These are phyloP conservation scores for Ramaria rubella DNA, from an alignment of 768 basidiomycete species.

Conservation along the genomic window DNA sequence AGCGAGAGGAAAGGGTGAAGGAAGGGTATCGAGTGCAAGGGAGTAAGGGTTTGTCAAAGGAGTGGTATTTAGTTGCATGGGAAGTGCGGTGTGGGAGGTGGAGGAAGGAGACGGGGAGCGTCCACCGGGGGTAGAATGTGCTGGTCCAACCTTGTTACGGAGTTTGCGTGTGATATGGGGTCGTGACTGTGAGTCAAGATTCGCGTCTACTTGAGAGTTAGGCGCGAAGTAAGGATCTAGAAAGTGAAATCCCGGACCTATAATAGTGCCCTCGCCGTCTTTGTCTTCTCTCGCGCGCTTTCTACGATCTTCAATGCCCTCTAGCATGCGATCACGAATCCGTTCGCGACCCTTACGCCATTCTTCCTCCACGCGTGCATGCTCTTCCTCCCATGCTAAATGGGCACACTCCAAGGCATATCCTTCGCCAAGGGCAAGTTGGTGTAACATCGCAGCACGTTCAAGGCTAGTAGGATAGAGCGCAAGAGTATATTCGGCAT, in stretches of 20 bases:
- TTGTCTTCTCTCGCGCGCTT: constrained; percentile 80
- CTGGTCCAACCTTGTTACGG: constrained; percentile 54
- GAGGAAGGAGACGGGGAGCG: constrained; percentile 70
- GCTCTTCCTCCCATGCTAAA: constrained; percentile 71
- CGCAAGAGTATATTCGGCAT: constrained; percentile 60
- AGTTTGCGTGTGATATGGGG: constrained; percentile 80
- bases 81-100: constrained; percentile 37
- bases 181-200: constrained; percentile 68
- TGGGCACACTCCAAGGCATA: constrained; percentile 61
- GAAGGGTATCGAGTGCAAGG: constrained; percentile 78
- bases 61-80: constrained; percentile 61
- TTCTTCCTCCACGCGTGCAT: constrained; percentile 74
- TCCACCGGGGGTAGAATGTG: constrained; percentile 27
- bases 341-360: constrained; percentile 70
- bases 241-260: constrained; percentile 38
- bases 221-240: background rate
- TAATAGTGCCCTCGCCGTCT: constrained; percentile 77
- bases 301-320: constrained; percentile 79
- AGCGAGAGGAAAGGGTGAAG: constrained; percentile 76
- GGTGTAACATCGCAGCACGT: constrained; percentile 66
- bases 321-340: constrained; percentile 69
- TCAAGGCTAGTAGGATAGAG: constrained; percentile 69
- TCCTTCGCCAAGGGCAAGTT: constrained; percentile 60
- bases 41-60: constrained; percentile 61
- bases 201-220: constrained; percentile 43